Evolutionary conservation across 768 basidiomycete genomes (phyloP), one percentile per base, ranked within the genome.

Genomic region (Cystobasidium onofrii): DNA sequence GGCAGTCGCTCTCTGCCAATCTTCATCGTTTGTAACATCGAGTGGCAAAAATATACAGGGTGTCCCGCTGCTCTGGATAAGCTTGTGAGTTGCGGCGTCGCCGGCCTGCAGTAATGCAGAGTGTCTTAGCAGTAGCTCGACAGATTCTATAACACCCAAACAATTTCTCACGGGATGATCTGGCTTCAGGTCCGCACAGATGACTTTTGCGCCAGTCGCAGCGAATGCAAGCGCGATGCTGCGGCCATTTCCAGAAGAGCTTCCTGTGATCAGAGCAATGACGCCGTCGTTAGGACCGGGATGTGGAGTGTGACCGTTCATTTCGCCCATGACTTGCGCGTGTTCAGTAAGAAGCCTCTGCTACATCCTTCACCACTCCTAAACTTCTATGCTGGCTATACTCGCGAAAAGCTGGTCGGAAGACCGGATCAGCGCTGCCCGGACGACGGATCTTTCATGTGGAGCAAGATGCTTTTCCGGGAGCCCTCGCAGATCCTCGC

Each of bases 21-120:
- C 31, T 33, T 61, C 60, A 61, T 61, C 60, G 29, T 61, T 9
- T 9, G 60, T 61, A 33, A 61, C 60, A n/a, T 61, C 60, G 60
- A 61, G 60, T 39, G 29, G 60, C 29, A 33, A 39, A 39, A 10
- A 61, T 31, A 31, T 10, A 18, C 31, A 31, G 4, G 7, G 60
- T 61, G 31, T 39, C 17, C 60, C 60, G 36, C 31, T 33, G 36
- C 13, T 18, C 60, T 61, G 60, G 29, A 61, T 61, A n/a, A 25
- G 12, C n/a, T 9, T 39, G 36, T 61, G 60, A 7, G 60, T 61
- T 15, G 60, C 31, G 2, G 60, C n/a, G 10, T 61, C 60, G 13
- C 34, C 34, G 25, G 34, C 31, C 64, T 65, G 15, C 9, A 31
- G 15, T 15, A 17, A 18, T 3, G 36, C 31, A 57, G 31, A 2